Percentiles rank a stretch among this genome's conserved stretches.
Evolutionary conservation across 306 rosid species (phyloP).

Genomic region (Fagus sylvatica): DNA sequence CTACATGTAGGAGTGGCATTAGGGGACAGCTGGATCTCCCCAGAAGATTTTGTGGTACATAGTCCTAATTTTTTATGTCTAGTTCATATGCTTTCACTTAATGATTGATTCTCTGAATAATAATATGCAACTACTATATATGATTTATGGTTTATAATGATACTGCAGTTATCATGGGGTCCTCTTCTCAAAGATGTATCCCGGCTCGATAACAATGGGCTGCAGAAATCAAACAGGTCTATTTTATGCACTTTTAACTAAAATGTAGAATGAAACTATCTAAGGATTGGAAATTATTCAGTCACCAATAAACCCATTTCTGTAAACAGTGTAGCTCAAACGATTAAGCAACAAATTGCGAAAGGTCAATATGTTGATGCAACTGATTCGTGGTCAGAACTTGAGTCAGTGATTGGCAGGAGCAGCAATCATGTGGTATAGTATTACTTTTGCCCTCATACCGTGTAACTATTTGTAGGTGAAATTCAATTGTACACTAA

Average conservation of each 20-base stretch:
- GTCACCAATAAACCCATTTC: constrained; percentile 27
- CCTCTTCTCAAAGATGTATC: constrained; percentile 90
- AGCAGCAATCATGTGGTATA: constrained; percentile 70
- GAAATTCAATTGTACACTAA: neutral
- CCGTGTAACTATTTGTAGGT: neutral
- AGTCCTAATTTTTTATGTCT: constrained; percentile 3
- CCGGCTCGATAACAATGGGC: constrained; percentile 61
- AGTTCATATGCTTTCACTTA: neutral
- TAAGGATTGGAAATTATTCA: neutral
- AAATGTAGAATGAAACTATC: constrained; percentile 4
- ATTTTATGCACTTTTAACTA: neutral
- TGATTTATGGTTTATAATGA: neutral
- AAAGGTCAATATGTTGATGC: constrained; percentile 62
- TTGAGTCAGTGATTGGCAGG: constrained; percentile 38
- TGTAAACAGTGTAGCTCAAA: constrained; percentile 57
- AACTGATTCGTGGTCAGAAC: constrained; percentile 55
- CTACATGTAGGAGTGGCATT: constrained; percentile 72
- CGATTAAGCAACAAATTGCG: constrained; percentile 60
- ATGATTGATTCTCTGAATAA: neutral
- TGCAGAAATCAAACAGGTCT: constrained; percentile 60
- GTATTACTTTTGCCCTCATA: constrained; percentile 1
- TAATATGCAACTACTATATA: constrained; percentile 2
- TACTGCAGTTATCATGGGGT: constrained; percentile 82
- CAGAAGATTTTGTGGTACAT: constrained; percentile 82
- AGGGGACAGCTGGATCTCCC: constrained; percentile 97